Evolutionary conservation across 2,329 filamentous ascomycete species (phyloP), one percentile per base, ranked within the genome.

Genomic region (Aspergillus intermedius): DNA sequence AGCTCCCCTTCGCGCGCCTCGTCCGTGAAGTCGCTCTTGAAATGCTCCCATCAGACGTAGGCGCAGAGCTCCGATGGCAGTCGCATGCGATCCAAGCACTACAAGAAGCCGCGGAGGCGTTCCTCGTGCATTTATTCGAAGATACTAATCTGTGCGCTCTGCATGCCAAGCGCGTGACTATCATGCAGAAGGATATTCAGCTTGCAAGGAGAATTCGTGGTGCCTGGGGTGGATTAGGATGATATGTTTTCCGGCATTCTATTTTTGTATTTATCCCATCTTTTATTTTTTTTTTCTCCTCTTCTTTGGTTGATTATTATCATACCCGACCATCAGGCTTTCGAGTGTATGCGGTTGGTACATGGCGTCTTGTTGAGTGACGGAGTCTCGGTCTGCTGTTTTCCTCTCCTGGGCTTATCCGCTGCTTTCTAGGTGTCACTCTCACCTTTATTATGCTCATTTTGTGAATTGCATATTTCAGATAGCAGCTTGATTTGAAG

Each of bases 151-250:
- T 97, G 39, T 96, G 91, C 74, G 93, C 91, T 54, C 91, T 97
- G 60, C 91, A 97, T 72, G 93, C 91, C 53, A 96, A 95, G 76
- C 80, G 91, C 67, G 90, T 97, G 46, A 97, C 91, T 35, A 95
- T 96, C 61, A 91, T 95, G 88, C 90, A 93, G 71, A 95, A 95
- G 74, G 93, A 97, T 71, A 95, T 98, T 61, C 91, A 96, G 73
- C 80, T 97, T 52, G 91, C 91, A 17, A 77, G 87, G 61, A 75
- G 87, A 57, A 90, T 91, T 71, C 77, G 87, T 45, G 87, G 87
- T 10, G 79, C 84, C 42, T 91, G 86, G 86, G 87, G 83, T 42
- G 86, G 86, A 59, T 77, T 73, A 72, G 85, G 70, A 72, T 80
- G 71, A 71, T 44, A 15, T 23, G 12, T 47, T 42, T 47, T 44